Percentiles rank a stretch among this genome's conserved stretches.
Evolutionary conservation across 148 eudicot species (phyloP).

Genomic region (Linanthus parryae): DNA sequence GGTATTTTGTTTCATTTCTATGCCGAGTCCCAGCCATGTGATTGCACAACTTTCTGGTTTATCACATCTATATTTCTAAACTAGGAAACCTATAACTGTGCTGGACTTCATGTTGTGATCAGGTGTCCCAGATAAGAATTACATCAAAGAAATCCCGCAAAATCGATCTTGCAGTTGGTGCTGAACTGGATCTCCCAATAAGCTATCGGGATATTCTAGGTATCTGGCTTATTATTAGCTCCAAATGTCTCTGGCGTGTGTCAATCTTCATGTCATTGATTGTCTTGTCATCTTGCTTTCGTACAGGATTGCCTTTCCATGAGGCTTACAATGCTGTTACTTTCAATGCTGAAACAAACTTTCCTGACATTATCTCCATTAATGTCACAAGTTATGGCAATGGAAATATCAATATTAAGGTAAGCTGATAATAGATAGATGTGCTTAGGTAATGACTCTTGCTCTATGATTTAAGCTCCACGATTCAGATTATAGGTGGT

Average conservation of each 20-base stretch:
- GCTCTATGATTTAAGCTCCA: neutral
- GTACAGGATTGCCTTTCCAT: constrained; percentile 64
- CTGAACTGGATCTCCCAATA: constrained; percentile 56
- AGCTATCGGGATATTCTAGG: constrained; percentile 55
- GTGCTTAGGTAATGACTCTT: neutral
- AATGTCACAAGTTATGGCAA: constrained; percentile 26
- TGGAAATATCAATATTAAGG: constrained; percentile 53
- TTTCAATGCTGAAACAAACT: constrained; percentile 60
- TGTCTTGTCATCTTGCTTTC: constrained; percentile 12
- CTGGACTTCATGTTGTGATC: constrained; percentile 11
- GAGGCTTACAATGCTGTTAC: constrained; percentile 50
- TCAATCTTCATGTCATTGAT: constrained; percentile 1
- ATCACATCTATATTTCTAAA: too few species aligned
- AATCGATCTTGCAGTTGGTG: constrained; percentile 57
- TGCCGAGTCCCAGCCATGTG: too few species aligned
- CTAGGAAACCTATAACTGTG: neutral
- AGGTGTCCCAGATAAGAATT: constrained; percentile 78
- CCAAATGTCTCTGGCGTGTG: constrained; percentile 1
- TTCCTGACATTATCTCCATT: constrained; percentile 50
- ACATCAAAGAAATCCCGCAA: constrained; percentile 24
- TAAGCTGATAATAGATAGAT: constrained; percentile 11
- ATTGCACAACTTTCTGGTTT: too few species aligned
- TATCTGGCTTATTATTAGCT: constrained; percentile 15
- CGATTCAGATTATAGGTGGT: neutral
- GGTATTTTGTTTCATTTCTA: too few species aligned